A percentile compares a stretch with the other conserved stretches of the same genome.
Evolutionary conservation across 352 stramenopile species (phyloP).

Genomic region (Peronospora farinosa): DNA sequence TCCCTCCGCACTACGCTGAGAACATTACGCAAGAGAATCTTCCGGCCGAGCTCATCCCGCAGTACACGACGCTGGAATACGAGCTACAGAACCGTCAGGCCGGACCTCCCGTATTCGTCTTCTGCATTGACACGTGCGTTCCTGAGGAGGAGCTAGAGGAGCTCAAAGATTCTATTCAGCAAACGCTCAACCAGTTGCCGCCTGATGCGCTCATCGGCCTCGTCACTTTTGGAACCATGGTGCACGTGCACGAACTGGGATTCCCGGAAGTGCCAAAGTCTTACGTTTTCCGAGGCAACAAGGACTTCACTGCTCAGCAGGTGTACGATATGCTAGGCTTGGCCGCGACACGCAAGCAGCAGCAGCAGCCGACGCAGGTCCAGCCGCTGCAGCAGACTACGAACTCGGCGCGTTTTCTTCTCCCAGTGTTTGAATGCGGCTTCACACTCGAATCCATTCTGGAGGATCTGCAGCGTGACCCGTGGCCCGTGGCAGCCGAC

Average conservation of each 20-base stretch:
- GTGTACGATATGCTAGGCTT: conserved; percentile 96
- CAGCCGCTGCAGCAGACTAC: conserved; percentile 65
- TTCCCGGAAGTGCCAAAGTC: conserved; percentile 94
- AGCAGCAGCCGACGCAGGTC: conserved; percentile 39
- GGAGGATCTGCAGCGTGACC: conserved; percentile 96
- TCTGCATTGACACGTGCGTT: conserved; percentile 97
- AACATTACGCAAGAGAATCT: conserved; percentile 98
- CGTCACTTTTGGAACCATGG: conserved; percentile 98
- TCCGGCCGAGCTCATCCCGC: conserved; percentile 97
- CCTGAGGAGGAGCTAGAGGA: conserved; percentile 95
- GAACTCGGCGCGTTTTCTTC: conserved; percentile 91
- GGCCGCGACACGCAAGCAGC: conserved; percentile 50
- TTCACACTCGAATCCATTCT: conserved; percentile 97
- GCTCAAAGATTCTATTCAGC: conserved; percentile 97
- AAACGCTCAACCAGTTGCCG: conserved; percentile 96
- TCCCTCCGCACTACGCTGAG: conserved; percentile 91
- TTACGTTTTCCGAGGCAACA: conserved; percentile 98
- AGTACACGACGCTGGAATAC: conserved; percentile 99
- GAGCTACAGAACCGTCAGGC: conserved; percentile 90
- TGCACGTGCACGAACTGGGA: conserved; percentile 98
- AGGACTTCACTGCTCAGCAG: conserved; percentile 93
- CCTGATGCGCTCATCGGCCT: conserved; percentile 96
- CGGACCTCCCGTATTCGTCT: conserved; percentile 97
- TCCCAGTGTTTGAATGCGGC: conserved; percentile 94
- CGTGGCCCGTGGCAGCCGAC: conserved; percentile 95